Base-by-base conservation (phyloP, 2,329 filamentous ascomycete species). In the Beauveria sp. region DNA sequence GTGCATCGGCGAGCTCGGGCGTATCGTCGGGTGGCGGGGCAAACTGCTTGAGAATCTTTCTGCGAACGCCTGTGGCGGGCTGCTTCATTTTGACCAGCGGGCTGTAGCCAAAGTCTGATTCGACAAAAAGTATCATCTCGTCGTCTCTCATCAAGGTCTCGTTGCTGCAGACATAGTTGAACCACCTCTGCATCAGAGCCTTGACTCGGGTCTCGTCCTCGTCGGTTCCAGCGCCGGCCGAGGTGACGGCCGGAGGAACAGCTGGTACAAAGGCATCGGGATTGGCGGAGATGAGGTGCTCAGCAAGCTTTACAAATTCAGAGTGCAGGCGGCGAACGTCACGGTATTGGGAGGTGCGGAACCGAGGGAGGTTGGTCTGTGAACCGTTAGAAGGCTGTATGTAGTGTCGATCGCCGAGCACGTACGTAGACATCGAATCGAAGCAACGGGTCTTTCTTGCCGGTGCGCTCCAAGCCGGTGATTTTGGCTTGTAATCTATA, bases 11-110 rank as follows among this genome's bases (percentile, higher is more conserved):
- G 61, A 99, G 81, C 77, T 99, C 95, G 10, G 93, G 93, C 1
- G 95, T 98, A 74, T 99, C 95, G 75, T 99, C 95, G 14, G 95
- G 93, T 1, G 95, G 95, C 38, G 95, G 95, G 43, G 95, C 93
- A 75, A 99, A 99, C 74, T 99, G 95, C 81, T 99, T 99, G 73
- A 99, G 81, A 64, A 98, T 89, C 79, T 97, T 97, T 71, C 95
- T 85, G 65, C 95, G 87, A 68, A 99, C 91, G 49, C 95, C 95
- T 1, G 95, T 99, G 9, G 95, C 95, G 24, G 95, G 95, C 75
- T 99, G 95, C 80, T 96, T 96, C 82, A 92, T 91, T 74, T 93
- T 88, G 52, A 97, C 88, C 70, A 98, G 89, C 1, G 95, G 95
- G 70, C 92, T 97, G 75, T 99, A 99, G 46, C 95, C 95, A 74